Percentiles rank a stretch among this genome's conserved stretches.
Conservation (phyloP, 768 basidiomycete species). For the Amanita inopinata region DNA sequence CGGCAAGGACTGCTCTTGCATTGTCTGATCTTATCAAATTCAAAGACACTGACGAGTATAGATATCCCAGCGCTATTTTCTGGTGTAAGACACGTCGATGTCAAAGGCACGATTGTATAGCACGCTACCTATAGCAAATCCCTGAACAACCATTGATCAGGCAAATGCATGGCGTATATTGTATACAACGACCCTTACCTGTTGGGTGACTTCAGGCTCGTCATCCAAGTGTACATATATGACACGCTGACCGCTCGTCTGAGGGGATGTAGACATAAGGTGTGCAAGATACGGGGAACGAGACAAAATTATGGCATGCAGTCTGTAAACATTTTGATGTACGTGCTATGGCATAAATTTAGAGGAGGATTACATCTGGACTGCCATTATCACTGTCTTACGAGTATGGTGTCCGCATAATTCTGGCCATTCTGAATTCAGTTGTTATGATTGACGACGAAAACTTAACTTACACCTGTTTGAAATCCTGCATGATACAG, state of each 20-base stretch:
- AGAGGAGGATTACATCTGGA: constrained; percentile 1
- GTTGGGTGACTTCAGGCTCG: constrained; percentile 76
- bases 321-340: constrained; percentile 62
- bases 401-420: constrained; percentile 74
- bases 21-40: constrained; percentile 65
- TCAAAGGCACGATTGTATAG: background rate
- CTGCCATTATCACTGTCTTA: constrained; percentile 26
- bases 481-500: constrained; percentile 75
- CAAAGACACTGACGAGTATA: constrained; percentile 67
- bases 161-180: constrained; percentile 7
- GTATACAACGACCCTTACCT: constrained; percentile 40
- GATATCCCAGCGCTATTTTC: constrained; percentile 63
- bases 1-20: constrained; percentile 77
- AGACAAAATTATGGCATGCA: constrained; percentile 81
- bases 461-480: constrained; percentile 52
- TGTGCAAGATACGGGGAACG: constrained; percentile 84
- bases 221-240: constrained; percentile 70
- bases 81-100: background rate
- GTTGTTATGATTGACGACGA: constrained; percentile 8
- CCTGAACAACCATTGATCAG: constrained; percentile 29
- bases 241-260: constrained; percentile 51
- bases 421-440: constrained; percentile 36
- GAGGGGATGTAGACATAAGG: constrained; percentile 75
- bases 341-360: constrained; percentile 42
- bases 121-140: constrained; percentile 60